These are phyloP conservation scores for Wickerhamiella brachini DNA, from an alignment of 805 yeast species.

Conservation along the genomic window DNA sequence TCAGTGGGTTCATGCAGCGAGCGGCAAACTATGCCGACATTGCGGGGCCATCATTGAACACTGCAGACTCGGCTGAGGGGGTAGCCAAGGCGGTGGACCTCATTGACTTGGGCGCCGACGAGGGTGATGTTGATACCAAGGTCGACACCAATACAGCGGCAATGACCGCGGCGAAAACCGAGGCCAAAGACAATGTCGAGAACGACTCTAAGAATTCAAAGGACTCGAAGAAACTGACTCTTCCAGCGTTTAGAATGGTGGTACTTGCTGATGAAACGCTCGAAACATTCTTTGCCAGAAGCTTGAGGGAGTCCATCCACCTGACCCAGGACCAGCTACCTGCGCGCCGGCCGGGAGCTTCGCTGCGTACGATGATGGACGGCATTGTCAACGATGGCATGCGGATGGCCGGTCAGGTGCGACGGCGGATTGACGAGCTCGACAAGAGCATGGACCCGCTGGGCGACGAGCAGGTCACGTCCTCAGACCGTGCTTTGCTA, in stretches of 20 bases:
- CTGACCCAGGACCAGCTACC: slow-evolving; percentile 38
- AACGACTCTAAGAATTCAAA: not conserved
- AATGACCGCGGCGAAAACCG: too few relatives aligned
- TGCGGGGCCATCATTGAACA: not conserved
- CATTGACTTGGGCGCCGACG: slow-evolving; percentile 21
- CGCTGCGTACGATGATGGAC: slow-evolving; percentile 73
- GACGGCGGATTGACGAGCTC: slow-evolving; percentile 62
- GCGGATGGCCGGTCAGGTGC: slow-evolving; percentile 79
- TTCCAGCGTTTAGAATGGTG: slow-evolving; percentile 83
- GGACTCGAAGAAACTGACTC: slow-evolving; percentile 1
- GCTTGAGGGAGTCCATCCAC: slow-evolving; percentile 55
- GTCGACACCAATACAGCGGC: not conserved
- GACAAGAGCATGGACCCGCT: slow-evolving; percentile 20
- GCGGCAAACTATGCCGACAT: slow-evolving; percentile 27
- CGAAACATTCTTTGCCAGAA: slow-evolving; percentile 65
- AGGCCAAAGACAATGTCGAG: not conserved
- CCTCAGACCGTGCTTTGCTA: slow-evolving; percentile 24
- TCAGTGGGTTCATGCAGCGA: slow-evolving; percentile 71
- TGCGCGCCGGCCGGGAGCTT: slow-evolving; percentile 31
- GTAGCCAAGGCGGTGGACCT: slow-evolving; percentile 6
- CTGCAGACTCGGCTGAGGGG: slow-evolving; percentile 46
- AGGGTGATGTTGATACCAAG: not conserved
- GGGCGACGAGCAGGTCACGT: slow-evolving; percentile 19
- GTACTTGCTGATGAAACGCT: slow-evolving; percentile 86
- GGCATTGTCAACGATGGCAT: slow-evolving; percentile 85